Percentiles rank a stretch among this genome's conserved stretches.
These are phyloP conservation scores for Gaertneriomyces semiglobifer DNA, from an alignment of 192 early-diverging fungal genomes.

Conservation along the genomic window DNA sequence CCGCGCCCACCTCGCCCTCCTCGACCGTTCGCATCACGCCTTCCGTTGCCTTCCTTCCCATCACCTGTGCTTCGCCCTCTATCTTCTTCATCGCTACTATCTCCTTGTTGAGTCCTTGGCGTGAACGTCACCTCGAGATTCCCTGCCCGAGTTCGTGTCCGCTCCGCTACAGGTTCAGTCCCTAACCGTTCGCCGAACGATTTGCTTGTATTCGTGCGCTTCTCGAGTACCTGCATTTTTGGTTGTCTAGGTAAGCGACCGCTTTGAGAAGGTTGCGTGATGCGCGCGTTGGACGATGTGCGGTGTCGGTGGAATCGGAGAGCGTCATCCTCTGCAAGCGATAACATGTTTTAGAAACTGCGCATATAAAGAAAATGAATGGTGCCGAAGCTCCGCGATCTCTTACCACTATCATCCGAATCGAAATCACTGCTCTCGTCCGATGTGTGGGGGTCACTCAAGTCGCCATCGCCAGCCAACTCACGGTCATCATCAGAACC, in stretches of 20 bases:
- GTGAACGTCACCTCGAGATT: conserved; percentile 1
- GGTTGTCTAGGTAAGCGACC: not conserved
- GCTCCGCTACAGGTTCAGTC: not conserved
- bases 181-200: not conserved
- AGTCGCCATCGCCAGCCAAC: not conserved
- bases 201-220: too few species aligned
- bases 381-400: conserved; percentile 20
- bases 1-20: conserved; percentile 36
- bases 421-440: conserved; percentile 8
- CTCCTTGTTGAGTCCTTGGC: conserved; percentile 6
- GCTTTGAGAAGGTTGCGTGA: not conserved
- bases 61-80: conserved; percentile 1
- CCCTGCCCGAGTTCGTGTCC: conserved; percentile 8
- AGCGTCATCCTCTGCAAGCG: not conserved
- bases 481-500: not conserved
- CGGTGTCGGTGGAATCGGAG: not conserved
- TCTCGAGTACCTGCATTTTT: too few species aligned
- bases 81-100: not conserved
- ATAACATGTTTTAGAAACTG: not conserved
- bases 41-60: conserved; percentile 16
- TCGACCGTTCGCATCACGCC: conserved; percentile 24
- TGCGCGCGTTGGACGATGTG: not conserved
- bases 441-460: not conserved
- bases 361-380: conserved; percentile 40
- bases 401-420: conserved; percentile 1